These are phyloP conservation scores for Colletotrichum sp. DNA, from an alignment of 2,329 filamentous ascomycete species.

Conservation along the genomic window DNA sequence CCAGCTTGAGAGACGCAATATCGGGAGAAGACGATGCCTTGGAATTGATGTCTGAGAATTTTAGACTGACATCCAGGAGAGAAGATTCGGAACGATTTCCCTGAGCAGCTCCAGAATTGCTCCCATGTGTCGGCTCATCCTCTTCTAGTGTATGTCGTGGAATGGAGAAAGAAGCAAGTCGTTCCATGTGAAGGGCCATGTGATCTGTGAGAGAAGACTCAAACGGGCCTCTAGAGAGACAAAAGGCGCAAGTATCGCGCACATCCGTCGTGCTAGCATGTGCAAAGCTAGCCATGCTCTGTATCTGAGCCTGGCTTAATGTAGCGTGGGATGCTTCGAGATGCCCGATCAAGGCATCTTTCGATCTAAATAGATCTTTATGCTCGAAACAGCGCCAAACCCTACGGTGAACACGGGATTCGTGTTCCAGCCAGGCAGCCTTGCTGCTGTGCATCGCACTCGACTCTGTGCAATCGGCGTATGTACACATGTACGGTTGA, in stretches of 20 bases:
- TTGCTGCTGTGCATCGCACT: neutral
- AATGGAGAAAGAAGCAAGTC: neutral
- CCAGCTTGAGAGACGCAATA: too few species aligned
- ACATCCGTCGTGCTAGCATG: neutral
- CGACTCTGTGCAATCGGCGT: neutral
- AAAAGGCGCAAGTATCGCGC: neutral
- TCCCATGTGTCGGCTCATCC: too few species aligned
- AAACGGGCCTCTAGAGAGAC: neutral
- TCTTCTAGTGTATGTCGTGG: too few species aligned
- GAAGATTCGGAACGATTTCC: too few species aligned
- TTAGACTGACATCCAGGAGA: too few species aligned
- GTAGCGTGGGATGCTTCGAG: neutral
- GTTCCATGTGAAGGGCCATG: slow-evolving; percentile 1
- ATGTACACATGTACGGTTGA: slow-evolving; percentile 1
- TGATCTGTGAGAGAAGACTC: neutral
- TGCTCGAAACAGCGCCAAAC: neutral
- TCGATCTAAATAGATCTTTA: neutral
- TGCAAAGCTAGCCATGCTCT: neutral
- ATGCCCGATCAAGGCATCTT: neutral
- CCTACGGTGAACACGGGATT: neutral
- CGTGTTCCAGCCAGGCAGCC: neutral
- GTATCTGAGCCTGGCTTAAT: neutral
- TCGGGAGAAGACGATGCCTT: too few species aligned
- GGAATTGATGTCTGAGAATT: too few species aligned
- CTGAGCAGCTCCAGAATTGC: too few species aligned